These are phyloP conservation scores for Yamadazyma friedrichii DNA, from an alignment of 1,139 yeast genomes.

Conservation along the genomic window DNA sequence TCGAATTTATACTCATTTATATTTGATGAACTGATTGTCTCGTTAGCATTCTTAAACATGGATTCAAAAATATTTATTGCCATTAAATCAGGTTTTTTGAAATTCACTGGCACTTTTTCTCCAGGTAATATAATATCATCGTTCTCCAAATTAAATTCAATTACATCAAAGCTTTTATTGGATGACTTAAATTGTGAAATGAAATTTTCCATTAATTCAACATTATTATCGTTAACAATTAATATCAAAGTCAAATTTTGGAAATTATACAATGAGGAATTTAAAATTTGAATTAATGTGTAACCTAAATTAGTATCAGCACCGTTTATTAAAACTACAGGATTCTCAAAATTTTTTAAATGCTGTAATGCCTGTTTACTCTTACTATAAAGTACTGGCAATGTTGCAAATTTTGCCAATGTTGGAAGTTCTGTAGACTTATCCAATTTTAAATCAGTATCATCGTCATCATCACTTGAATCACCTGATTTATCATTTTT, in stretches of 20 bases:
- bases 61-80: constrained; percentile 41
- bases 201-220: constrained; percentile 23
- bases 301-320: constrained; percentile 43
- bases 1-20: constrained; percentile 34
- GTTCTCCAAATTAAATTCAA: constrained; percentile 36
- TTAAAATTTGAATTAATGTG: constrained; percentile 34
- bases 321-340: constrained; percentile 41
- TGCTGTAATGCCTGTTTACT: constrained; percentile 39
- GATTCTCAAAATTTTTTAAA: constrained; percentile 18
- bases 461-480: constrained; percentile 3
- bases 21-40: constrained; percentile 21
- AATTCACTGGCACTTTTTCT: constrained; percentile 33
- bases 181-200: constrained; percentile 20
- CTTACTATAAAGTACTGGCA: constrained; percentile 39
- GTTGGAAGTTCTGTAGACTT: constrained; percentile 20
- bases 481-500: not conserved
- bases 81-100: constrained; percentile 41
- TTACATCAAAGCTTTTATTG: constrained; percentile 22
- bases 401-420: constrained; percentile 34
- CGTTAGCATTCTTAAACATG: constrained; percentile 24
- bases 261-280: constrained; percentile 25
- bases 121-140: constrained; percentile 39
- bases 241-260: constrained; percentile 29
- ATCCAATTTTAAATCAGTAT: not conserved
- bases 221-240: constrained; percentile 29